phyloP scores from a whole-genome alignment of 2,329 filamentous ascomycete genomes.

The Trichoderma lentiforme region DNA sequence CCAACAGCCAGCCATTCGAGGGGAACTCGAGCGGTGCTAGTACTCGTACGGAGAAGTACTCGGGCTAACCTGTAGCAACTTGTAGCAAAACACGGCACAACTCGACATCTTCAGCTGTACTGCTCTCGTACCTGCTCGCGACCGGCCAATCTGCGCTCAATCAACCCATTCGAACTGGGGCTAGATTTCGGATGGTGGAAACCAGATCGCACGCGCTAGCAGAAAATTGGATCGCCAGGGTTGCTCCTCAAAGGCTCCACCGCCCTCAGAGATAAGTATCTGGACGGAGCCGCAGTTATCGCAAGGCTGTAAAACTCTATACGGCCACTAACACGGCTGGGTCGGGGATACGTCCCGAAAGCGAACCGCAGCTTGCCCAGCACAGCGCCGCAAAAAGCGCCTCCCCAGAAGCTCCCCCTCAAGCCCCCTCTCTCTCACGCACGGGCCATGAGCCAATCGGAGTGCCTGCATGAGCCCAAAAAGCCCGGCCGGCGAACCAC shows the following conservation, averaged over 20 bases:
- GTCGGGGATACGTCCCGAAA: neutral
- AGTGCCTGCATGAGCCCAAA: neutral
- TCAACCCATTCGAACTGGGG: neutral
- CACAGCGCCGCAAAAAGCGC: neutral
- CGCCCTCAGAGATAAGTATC: neutral
- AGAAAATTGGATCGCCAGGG: constrained; percentile 14
- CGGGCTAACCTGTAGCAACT: neutral
- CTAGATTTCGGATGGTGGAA: neutral
- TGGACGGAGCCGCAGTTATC: neutral
- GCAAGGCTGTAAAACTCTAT: fast-evolving
- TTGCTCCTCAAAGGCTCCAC: neutral
- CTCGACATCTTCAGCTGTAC: too few species aligned
- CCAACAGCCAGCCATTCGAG: too few species aligned
- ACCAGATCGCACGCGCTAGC: constrained; percentile 16
- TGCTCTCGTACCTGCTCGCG: neutral
- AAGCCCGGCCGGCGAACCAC: neutral
- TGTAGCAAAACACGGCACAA: too few species aligned
- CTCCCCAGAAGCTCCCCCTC: neutral
- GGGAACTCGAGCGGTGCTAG: neutral
- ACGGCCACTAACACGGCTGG: neutral
- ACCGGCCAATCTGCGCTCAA: neutral
- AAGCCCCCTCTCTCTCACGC: neutral
- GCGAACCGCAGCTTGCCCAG: neutral
- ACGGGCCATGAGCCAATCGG: constrained; percentile 12
- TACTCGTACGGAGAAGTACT: neutral